A percentile compares a stretch with the other conserved stretches of the same genome.
phyloP scores from a whole-genome alignment of 2,329 filamentous ascomycete genomes.

The Talaromyces piceae region DNA sequence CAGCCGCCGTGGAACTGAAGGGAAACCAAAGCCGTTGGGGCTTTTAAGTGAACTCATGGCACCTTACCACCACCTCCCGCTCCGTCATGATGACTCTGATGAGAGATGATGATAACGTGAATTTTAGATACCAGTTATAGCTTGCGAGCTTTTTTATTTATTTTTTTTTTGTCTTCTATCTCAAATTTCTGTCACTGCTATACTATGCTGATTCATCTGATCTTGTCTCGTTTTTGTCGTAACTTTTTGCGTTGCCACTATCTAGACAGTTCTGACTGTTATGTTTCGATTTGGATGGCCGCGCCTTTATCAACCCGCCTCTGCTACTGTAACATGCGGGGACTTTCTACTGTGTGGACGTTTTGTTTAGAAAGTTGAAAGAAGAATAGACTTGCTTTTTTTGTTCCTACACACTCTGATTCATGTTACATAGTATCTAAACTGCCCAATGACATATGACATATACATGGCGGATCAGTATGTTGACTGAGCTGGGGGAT shows the following conservation, averaged over 20 bases:
- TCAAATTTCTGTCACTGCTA: no score
- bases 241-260: not conserved
- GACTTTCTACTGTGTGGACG: conserved; percentile 2
- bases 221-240: conserved; percentile 1
- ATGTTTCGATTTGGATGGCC: not conserved
- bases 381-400: conserved; percentile 9
- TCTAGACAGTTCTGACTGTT: not conserved
- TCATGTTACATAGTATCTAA: not conserved
- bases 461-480: not conserved
- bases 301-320: conserved; percentile 1
- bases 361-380: not conserved
- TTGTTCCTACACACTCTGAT: not conserved
- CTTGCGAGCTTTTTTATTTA: not conserved
- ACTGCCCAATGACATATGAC: not conserved
- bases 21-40: conserved; percentile 11
- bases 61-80: conserved; percentile 26
- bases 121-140: conserved; percentile 16
- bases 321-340: conserved; percentile 13
- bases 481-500: no score
- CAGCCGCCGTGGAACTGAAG: conserved; percentile 28
- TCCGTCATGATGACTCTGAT: conserved; percentile 32
- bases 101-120: conserved; percentile 39
- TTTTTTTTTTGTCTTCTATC: conserved; percentile 2
- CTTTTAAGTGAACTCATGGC: conserved; percentile 19
- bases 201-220: not conserved